Evolutionary conservation across 2,329 filamentous ascomycete genomes (phyloP).

Genomic region (Paracorniculantispora psalliotae): DNA sequence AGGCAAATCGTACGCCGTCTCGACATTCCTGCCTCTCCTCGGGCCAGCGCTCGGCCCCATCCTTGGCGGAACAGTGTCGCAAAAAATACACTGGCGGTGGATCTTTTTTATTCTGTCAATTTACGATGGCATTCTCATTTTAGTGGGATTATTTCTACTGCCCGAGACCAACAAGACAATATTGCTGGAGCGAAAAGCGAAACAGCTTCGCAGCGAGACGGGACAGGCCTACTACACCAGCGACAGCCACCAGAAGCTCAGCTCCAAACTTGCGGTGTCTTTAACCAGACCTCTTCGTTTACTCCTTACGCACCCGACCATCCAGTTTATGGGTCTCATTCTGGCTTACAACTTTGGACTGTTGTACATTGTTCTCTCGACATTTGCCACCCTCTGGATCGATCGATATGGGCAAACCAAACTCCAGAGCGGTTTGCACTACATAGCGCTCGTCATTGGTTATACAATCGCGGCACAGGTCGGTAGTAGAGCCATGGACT

Average conservation of each 20-base stretch:
- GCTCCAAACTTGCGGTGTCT: background rate
- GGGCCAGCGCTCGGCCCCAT: conserved; percentile 65
- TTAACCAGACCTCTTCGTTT: conserved; percentile 27
- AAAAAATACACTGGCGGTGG: conserved; percentile 64
- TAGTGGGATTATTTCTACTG: conserved; percentile 48
- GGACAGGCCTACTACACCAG: background rate
- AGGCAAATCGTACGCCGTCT: conserved; percentile 32
- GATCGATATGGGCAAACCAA: conserved; percentile 40
- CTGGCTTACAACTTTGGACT: conserved; percentile 45
- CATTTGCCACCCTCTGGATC: conserved; percentile 45
- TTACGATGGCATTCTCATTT: conserved; percentile 48
- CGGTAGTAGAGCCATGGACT: conserved; percentile 33
- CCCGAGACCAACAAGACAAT: conserved; percentile 58
- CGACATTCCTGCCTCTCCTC: conserved; percentile 32
- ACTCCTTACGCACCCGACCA: conserved; percentile 39
- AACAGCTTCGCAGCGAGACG: background rate
- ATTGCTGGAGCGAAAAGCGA: conserved; percentile 37
- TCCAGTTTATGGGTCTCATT: conserved; percentile 41
- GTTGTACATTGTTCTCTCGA: conserved; percentile 48
- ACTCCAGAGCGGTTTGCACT: conserved; percentile 42
- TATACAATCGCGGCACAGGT: conserved; percentile 31
- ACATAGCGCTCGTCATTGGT: conserved; percentile 46
- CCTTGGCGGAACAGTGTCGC: conserved; percentile 58
- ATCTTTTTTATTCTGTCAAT: conserved; percentile 64
- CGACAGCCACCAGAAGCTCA: background rate